Evolutionary conservation across 225 moss, liverwort and hornwort genomes (phyloP).

Genomic region (Neckera pumila): DNA sequence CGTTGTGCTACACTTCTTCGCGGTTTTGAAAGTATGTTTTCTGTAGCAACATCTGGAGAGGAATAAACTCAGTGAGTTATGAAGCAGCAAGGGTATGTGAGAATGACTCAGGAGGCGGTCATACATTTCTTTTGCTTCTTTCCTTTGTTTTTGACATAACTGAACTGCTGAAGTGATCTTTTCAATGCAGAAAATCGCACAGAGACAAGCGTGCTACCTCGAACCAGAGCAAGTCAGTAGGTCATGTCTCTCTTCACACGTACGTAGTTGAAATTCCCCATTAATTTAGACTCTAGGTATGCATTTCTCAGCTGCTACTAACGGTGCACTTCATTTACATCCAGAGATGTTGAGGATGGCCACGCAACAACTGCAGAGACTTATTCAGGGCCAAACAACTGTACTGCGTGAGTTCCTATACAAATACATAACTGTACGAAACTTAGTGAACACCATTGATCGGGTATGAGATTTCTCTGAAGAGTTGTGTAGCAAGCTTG

Average conservation of each 20-base stretch:
- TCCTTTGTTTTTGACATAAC: background rate
- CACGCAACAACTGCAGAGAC: background rate
- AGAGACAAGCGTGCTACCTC: background rate
- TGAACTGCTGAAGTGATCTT: background rate
- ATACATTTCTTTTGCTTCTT: background rate
- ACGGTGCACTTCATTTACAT: background rate
- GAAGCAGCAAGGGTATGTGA: background rate
- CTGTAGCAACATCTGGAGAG: background rate
- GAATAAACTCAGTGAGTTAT: background rate
- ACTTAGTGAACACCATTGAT: background rate
- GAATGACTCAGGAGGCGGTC: background rate
- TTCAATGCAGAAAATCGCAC: background rate
- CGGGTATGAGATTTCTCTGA: no score
- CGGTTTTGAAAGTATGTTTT: no score
- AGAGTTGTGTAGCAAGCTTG: no score
- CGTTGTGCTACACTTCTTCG: background rate
- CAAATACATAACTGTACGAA: background rate
- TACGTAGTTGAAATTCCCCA: background rate
- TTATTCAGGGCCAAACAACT: background rate
- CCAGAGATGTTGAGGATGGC: background rate
- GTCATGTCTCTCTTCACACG: background rate
- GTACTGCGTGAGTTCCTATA: background rate
- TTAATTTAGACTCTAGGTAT: no score
- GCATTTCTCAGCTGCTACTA: background rate
- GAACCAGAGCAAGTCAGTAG: background rate